Evolutionary conservation across 352 stramenopile genomes (phyloP).

Genomic region (Globisporangium splendens): DNA sequence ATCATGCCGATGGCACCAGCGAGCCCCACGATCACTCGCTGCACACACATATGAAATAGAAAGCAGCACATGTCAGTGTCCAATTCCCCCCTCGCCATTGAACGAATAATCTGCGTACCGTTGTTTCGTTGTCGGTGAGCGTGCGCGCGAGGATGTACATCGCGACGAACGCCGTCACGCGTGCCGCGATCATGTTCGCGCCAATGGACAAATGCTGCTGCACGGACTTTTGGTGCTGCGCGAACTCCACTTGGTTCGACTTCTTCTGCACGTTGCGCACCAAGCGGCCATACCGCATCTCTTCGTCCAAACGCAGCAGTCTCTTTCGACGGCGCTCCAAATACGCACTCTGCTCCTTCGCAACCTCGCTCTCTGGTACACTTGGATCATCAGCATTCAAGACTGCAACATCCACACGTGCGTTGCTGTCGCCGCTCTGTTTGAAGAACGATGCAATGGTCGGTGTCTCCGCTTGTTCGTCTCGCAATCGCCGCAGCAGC

Average conservation of each 20-base stretch:
- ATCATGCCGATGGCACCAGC: conserved; percentile 81
- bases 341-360: conserved; percentile 24
- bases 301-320: conserved; percentile 73
- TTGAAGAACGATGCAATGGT: conserved; percentile 13
- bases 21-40: conserved; percentile 67
- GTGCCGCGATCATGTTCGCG: conserved; percentile 82
- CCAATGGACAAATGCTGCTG: conserved; percentile 79
- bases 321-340: conserved; percentile 51
- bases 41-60: neutral
- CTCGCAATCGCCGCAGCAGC: conserved; percentile 6
- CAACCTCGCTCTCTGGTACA: neutral
- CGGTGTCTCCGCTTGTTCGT: conserved; percentile 4
- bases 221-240: conserved; percentile 57
- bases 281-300: conserved; percentile 74
- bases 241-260: conserved; percentile 40
- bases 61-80: neutral
- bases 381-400: neutral
- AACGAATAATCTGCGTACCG: conserved; percentile 26
- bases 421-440: neutral
- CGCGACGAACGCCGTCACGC: conserved; percentile 76
- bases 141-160: conserved; percentile 69
- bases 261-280: conserved; percentile 65
- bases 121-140: conserved; percentile 74
- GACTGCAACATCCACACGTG: neutral
- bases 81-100: conserved; percentile 2